These are phyloP conservation scores for Pilobolus umbonatus DNA, from an alignment of 192 early-diverging fungal genomes.

Conservation along the genomic window DNA sequence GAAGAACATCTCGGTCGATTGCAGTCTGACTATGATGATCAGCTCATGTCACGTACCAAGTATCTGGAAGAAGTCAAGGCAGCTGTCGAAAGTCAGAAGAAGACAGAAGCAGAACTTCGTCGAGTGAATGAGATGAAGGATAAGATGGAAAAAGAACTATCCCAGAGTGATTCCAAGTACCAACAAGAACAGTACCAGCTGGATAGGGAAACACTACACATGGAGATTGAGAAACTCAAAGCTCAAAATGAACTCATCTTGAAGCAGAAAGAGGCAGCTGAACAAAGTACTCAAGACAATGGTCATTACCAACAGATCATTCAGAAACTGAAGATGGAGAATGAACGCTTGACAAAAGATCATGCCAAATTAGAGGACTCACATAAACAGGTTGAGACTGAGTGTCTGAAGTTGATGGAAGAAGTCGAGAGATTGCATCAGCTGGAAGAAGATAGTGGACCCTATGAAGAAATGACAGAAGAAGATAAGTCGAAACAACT, in stretches of 20 bases:
- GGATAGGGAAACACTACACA: constrained; percentile 24
- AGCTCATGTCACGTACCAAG: constrained; percentile 17
- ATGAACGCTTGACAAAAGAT: constrained; percentile 47
- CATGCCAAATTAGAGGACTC: constrained; percentile 52
- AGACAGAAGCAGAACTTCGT: constrained; percentile 24
- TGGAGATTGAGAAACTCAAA: constrained; percentile 45
- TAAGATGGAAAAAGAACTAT: constrained; percentile 29
- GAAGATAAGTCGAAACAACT: constrained; percentile 32
- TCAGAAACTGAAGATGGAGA: constrained; percentile 44
- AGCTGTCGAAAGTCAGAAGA: constrained; percentile 27
- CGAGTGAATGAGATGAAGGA: constrained; percentile 17
- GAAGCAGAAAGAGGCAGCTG: constrained; percentile 29
- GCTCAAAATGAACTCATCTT: constrained; percentile 34
- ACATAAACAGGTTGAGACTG: constrained; percentile 64
- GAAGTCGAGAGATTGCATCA: constrained; percentile 72
- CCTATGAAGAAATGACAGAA: constrained; percentile 5
- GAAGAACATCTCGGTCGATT: constrained; percentile 33
- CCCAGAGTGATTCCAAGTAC: background rate
- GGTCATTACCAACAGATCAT: constrained; percentile 33
- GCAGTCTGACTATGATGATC: constrained; percentile 29
- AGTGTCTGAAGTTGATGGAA: constrained; percentile 70
- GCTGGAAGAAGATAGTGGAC: background rate
- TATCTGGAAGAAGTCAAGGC: constrained; percentile 19
- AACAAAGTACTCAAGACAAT: constrained; percentile 3
- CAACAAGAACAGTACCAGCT: constrained; percentile 21